Evolutionary conservation across 2,329 filamentous ascomycete species (phyloP), one percentile per base, ranked within the genome.

Genomic region (Talaromyces atroroseus): DNA sequence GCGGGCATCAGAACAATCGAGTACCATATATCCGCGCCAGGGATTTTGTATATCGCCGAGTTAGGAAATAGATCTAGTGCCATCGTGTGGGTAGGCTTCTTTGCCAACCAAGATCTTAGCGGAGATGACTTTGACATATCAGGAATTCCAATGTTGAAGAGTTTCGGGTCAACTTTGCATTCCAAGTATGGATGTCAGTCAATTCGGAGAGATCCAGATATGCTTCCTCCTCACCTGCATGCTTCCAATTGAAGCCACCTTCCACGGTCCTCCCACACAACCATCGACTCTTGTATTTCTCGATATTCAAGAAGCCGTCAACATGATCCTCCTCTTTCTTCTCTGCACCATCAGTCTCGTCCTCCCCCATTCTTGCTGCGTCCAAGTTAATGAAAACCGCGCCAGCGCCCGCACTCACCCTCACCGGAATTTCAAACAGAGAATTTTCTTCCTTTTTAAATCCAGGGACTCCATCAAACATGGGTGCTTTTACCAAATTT

Each of bases 401-500:
- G 52, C 55, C 55, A 20, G 42, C 47, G 6, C 20, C 48, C 1
- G 58, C 54, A 10, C 59, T 67, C 5, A 61, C 64, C 45, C 55
- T 51, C 0, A 64, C 54, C 26, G 67, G 66, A 21, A 72, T 64
- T 53, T 67, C 65, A 58, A 84, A 78, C 0, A 86, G 74, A 6
- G 78, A 75, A 59, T 85, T 84, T 65, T 80, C 70, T 11, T 72
- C 70, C 67, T 78, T 81, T 61, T 83, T 78, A 62, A 86, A 86
- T 8, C 78, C 80, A 1, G 74, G 71, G 1, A 84, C 68, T 20
- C 79, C 76, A 42, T 83, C 76, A 62, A 83, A 86, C 2, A 79
- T 76, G 0, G 82, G 82, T 1, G 83, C 82, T 65, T 85, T 85
- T 24, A 82, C 78, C 2, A 85, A 72, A 49, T 80, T 78, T 14